Conservation (phyloP, 2,329 filamentous ascomycete genomes). For the Cladorrhinum sp. region DNA sequence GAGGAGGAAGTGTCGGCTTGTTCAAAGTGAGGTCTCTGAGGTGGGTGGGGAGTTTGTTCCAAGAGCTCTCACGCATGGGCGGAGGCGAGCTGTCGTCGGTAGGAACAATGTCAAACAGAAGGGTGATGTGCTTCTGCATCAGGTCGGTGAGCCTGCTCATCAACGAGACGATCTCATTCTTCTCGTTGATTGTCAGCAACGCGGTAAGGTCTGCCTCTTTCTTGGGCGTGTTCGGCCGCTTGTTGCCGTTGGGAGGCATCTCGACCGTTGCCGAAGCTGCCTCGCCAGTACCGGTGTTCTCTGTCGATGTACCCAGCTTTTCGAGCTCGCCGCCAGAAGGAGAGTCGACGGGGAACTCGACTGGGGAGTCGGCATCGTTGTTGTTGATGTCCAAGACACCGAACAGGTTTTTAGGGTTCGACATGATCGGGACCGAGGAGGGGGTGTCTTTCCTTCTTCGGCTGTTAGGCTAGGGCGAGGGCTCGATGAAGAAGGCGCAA, state of each 20-base stretch:
- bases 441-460: not conserved
- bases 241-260: conserved; percentile 41
- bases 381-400: conserved; percentile 3
- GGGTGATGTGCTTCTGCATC: conserved; percentile 51
- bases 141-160: conserved; percentile 51
- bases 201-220: conserved; percentile 51
- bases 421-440: not conserved
- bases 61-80: conserved; percentile 30
- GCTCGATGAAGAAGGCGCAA: not conserved
- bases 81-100: conserved; percentile 27
- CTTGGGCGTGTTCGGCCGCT: conserved; percentile 34
- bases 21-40: conserved; percentile 23
- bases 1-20: not conserved
- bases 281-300: conserved; percentile 6
- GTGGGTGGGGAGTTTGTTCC: conserved; percentile 34
- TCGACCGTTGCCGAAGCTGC: conserved; percentile 14
- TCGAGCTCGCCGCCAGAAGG: conserved; percentile 1
- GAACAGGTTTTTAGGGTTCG: conserved; percentile 4
- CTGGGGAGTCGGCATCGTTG: not conserved
- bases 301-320: not conserved
- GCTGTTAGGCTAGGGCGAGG: not conserved
- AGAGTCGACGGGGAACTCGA: not conserved
- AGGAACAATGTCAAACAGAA: conserved; percentile 48
- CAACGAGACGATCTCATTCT: conserved; percentile 50
- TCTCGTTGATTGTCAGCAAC: conserved; percentile 47